These are phyloP conservation scores for Capsicum chinense DNA, from an alignment of 257 asterid genomes.

Conservation along the genomic window DNA sequence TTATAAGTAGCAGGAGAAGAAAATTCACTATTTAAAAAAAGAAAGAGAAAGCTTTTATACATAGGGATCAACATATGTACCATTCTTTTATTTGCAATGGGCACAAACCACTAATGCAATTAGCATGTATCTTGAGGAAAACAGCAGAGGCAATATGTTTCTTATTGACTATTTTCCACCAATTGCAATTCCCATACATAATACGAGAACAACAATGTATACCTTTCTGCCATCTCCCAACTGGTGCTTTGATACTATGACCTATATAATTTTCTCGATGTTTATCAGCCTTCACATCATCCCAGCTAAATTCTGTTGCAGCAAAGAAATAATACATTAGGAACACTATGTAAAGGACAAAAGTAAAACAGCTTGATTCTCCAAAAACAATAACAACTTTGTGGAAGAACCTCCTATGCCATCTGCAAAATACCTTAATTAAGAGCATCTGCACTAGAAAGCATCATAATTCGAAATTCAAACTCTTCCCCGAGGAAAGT, in stretches of 20 bases:
- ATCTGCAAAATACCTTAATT: neutral
- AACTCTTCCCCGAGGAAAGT: too few species aligned
- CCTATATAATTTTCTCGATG: conserved; percentile 94
- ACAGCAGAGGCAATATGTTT: neutral
- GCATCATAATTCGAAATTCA: neutral
- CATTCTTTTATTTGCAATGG: neutral
- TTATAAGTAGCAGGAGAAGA: too few species aligned
- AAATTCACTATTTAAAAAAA: too few species aligned
- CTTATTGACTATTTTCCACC: neutral
- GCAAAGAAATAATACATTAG: conserved; percentile 3
- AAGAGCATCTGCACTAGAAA: neutral
- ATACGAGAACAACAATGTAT: neutral
- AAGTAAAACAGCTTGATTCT: neutral
- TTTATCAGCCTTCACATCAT: conserved; percentile 93
- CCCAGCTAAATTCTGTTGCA: conserved; percentile 94
- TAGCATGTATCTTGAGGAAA: neutral
- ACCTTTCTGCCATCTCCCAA: conserved; percentile 99
- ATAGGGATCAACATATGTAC: neutral
- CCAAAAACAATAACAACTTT: neutral
- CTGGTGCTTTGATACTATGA: conserved; percentile 95
- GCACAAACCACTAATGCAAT: neutral
- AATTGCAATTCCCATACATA: neutral
- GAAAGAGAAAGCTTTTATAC: neutral
- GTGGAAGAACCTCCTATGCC: neutral
- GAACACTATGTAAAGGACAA: neutral